A percentile compares a stretch with the other conserved stretches of the same genome.
Conservation (phyloP, 1,284 basidiomycete species). For the Pascua guehoae region DNA sequence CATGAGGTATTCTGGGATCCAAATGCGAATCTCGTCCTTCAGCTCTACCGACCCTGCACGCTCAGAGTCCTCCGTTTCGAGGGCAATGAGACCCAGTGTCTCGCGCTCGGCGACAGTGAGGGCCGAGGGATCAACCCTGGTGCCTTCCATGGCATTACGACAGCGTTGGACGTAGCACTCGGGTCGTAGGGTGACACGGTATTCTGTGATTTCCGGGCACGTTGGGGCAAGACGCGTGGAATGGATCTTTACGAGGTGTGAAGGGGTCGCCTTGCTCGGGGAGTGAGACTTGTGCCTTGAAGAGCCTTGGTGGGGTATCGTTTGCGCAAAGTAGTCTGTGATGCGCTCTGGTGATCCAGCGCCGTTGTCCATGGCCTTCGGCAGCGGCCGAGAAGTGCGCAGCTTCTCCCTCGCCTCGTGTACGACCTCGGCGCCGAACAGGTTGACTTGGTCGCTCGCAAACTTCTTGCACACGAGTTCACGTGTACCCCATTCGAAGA, state of each 20-base stretch:
- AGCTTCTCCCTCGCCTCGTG: conserved; percentile 18
- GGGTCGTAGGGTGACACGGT: conserved; percentile 34
- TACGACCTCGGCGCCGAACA: conserved; percentile 36
- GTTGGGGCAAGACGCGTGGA: conserved; percentile 30
- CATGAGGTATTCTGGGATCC: conserved; percentile 36
- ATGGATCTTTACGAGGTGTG: conserved; percentile 34
- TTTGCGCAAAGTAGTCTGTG: conserved; percentile 19
- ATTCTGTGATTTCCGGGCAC: conserved; percentile 31
- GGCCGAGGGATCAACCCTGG: conserved; percentile 24
- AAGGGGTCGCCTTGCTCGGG: no score
- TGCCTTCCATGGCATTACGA: conserved; percentile 40
- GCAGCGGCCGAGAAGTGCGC: neutral
- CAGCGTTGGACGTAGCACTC: conserved; percentile 24
- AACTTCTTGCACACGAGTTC: conserved; percentile 52
- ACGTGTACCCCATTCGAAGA: conserved; percentile 84
- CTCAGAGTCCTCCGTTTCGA: neutral
- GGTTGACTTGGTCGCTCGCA: conserved; percentile 31
- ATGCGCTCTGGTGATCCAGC: conserved; percentile 5
- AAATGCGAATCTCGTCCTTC: conserved; percentile 28
- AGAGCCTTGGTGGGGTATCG: conserved; percentile 11
- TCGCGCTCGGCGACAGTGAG: conserved; percentile 16
- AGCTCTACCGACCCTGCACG: neutral
- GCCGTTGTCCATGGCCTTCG: neutral
- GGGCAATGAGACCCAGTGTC: conserved; percentile 27
- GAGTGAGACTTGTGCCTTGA: neutral